Base-by-base conservation (phyloP, 2,329 filamentous ascomycete genomes). In the Mycosphaerella sp. region DNA sequence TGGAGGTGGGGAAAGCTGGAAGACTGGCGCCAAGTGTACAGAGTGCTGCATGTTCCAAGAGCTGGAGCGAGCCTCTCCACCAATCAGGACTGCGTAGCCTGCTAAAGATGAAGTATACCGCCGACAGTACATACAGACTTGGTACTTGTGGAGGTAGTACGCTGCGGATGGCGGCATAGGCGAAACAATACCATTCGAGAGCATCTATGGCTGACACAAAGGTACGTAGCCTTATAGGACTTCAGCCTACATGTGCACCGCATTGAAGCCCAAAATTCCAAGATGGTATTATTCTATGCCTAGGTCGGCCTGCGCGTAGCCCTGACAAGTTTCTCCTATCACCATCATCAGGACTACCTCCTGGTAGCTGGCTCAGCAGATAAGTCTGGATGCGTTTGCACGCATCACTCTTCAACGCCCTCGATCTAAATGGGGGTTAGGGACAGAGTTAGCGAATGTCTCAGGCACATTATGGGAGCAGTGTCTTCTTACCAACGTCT, bases 401-500 rank as follows among this genome's bases (percentile, higher is more conserved):
- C 26, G 26, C 34, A 38, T 38, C 34, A 56, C 40, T 64, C 63
- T 32, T 61, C 59, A 12, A 61, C 57, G 6, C 65, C 65, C 52
- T 66, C 58, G 40, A 78, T 78, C 26, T 29, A 29, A 29, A 29
- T 7, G 26, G 26, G 26, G 26, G 26, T 29, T 29, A 29, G 26
- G 26, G 26, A 29, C 6, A 29, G 6, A 29, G 26, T 29, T 7
- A 29, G 26, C 6, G 26, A 7, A 2, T 4, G 26, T 29, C 26
- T 29, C 5, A 29, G 26, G 26, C 26, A 29, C 26, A 7, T 29
- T 29, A 29, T 29, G 26, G 26, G 26, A 4, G 26, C 26, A 6
- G 6, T 29, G 6, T 29, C 26, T 29, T 29, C 26, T 29, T 29
- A 29, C 26, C 56, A 86, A 78, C 70, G 68, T 79, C 79, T 83